Percentiles rank a stretch among this genome's conserved stretches.
Conservation (phyloP, 164 flowering plant species). For the Magnolia changhungtana region DNA sequence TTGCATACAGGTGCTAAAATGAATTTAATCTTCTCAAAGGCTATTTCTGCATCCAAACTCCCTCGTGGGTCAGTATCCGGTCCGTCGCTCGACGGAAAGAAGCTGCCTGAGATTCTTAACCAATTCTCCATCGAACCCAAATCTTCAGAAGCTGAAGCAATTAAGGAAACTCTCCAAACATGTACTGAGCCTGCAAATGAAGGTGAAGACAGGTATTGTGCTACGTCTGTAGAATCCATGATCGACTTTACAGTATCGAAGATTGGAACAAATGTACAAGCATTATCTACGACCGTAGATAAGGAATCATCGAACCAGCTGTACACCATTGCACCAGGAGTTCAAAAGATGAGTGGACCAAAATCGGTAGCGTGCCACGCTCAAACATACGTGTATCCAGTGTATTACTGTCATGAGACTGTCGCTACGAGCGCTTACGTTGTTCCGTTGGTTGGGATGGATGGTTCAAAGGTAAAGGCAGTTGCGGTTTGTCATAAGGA, state of each 20-base stretch:
- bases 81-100: slow-evolving; percentile 37
- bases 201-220: slow-evolving; percentile 30
- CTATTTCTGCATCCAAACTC: slow-evolving; percentile 17
- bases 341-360: slow-evolving; percentile 6
- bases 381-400: slow-evolving; percentile 24
- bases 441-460: slow-evolving; percentile 25
- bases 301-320: slow-evolving; percentile 13
- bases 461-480: slow-evolving; percentile 25
- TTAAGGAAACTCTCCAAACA: slow-evolving; percentile 25
- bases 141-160: slow-evolving; percentile 33
- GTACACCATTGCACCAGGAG: slow-evolving; percentile 13
- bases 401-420: slow-evolving; percentile 26
- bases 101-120: slow-evolving; percentile 26
- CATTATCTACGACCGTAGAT: slow-evolving; percentile 9
- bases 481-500: slow-evolving; percentile 29
- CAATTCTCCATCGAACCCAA: slow-evolving; percentile 28
- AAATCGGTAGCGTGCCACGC: slow-evolving; percentile 26
- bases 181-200: slow-evolving; percentile 27
- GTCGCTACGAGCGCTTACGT: slow-evolving; percentile 18
- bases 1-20: slow-evolving; percentile 10
- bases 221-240: slow-evolving; percentile 38
- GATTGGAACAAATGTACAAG: slow-evolving; percentile 19
- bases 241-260: slow-evolving; percentile 27
- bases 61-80: slow-evolving; percentile 32
- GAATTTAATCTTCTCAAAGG: slow-evolving; percentile 19